Evolutionary conservation across 75 land plant species (phyloP), one percentile per base, ranked within the genome.

Genomic region (Pinus taeda): DNA sequence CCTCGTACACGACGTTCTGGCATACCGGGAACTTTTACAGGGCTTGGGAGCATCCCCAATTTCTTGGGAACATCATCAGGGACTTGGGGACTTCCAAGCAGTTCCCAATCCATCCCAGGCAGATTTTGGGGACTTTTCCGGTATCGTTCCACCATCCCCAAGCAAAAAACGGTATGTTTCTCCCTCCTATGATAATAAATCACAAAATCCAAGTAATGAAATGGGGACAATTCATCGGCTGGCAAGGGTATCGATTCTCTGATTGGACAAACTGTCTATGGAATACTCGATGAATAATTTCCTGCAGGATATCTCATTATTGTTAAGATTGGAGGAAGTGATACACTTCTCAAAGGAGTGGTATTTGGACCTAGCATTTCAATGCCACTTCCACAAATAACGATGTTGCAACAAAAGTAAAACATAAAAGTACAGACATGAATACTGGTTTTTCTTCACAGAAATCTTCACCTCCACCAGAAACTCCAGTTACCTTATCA

Each of bases 251-350:
- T 30, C 37, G 37, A 74, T 74, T 69, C 49, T 39, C 22, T 69
- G 2, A 69, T 69, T 69, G 80, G 80, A 20, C 75, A 81, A 62
- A 58, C 75, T 36, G 82, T 81, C 6, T 37, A 73, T 49, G 82
- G 83, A 36, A 64, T 79, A 17, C 62, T 81, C 4, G 82, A 81
- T 17, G 83, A 76, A 57, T 81, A 63, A 26, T 81, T 81, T 60
- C 83, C 79, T 71, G 59, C 83, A 24, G 81, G 83, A n/a, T 81
- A 80, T 45, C 65, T 81, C 18, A 57, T 81, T 59, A 81, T 61
- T 33, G 83, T 81, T 11, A 73, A 82, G 26, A 20, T 81, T n/a
- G 83, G 83, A 20, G 75, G 60, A 33, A 49, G 75, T 49, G 75
- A 70, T 55, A 57, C 57, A 45, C 20, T 79, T 24, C 55, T 80